Base-by-base conservation (phyloP, 2,329 filamentous ascomycete genomes). In the Cladosporium sp. region DNA sequence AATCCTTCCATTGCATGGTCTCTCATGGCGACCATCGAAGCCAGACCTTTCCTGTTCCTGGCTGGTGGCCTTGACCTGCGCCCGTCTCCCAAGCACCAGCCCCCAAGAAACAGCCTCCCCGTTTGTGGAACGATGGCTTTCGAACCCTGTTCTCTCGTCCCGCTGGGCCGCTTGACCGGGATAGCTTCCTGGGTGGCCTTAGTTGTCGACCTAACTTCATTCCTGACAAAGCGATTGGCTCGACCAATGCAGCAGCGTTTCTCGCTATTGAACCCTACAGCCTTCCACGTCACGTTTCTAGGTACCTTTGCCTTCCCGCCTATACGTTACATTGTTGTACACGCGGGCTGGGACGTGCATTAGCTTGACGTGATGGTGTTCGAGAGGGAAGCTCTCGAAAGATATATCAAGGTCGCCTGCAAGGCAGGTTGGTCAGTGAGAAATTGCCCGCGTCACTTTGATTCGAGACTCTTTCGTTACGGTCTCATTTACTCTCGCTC, bases 341-440 rank as follows among this genome's bases (percentile, higher is more conserved):
- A 50, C 13, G 40, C 32, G 43, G 48, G 48, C 48, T 50, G 48
- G 48, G 48, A 43, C 48, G 48, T 50, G 48, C 48, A 50, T 50
- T 50, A 50, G 48, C 9, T 19, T 32, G 32, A 50, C 35, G 48
- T n/a, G 40, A 50, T 50, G 32, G 16, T 43, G n/a, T 18, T 42
- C 22, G 31, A 14, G 28, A 43, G 32, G 40, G 16, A 14, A 28
- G 22, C 40, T 13, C 18, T 37, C 11, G 48, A 18, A 37, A 34
- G 40, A 28, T 50, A 50, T 50, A 50, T 50, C 31, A 50, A 43
- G 4, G 48, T 10, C 9, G 31, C 16, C 40, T 40, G 48, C 48
- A 37, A 13, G 37, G n/a, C 11, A 46, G 11, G 19, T 31, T 22
- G 38, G 10, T 49, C 10, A 28, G 22, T 14, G n/a, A 16, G 35